Base-by-base conservation (phyloP, 2,329 filamentous ascomycete species). In the Myriosclerotinia scirpicola region DNA sequence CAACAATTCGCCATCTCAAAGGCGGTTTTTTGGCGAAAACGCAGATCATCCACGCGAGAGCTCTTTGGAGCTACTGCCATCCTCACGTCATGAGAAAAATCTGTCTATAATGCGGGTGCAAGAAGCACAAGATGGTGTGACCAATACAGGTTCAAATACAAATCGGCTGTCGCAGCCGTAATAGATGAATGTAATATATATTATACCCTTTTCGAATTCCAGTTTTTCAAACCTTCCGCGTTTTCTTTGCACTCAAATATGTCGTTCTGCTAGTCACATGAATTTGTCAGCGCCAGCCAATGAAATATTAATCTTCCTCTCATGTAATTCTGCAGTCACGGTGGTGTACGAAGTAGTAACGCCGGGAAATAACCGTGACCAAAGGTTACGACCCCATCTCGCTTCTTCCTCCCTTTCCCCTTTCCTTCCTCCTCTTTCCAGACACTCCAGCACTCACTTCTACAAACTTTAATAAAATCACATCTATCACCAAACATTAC, bases 171-270 rank as follows among this genome's bases (percentile, higher is more conserved):
- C n/a, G 55, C 11, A 20, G 44, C 54, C 46, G 44, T 53, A 20
- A 14, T 53, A 50, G 58, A 50, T 50, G n/a, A 50, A 38, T 26
- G 2, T 50, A 61, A 61, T 50, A 52, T 50, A 50, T 26, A 26
- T 26, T 48, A 60, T 50, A 61, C 44, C 34, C 44, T 48, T 48
- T 48, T 9, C 20, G 2, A 48, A n/a, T 22, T 9, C 1, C 20
- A 2, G n/a, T 22, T 8, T 48, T 17, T 9, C 7, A n/a, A 46
- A 48, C 3, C 20, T 5, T 5, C 6, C 4, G 2, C 5, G 30
- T 46, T n/a, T 20, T 20, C 17, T 46, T 48, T 20, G 8, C 2
- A 48, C 44, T 22, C 44, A n/a, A 11, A 48, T 20, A 7, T 48
- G 22, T n/a, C 44, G 7, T 48, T 48, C 22, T 17, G 7, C 22